A percentile compares a stretch with the other conserved stretches of the same genome.
phyloP scores from a whole-genome alignment of 176 grass and related monocot species.

The Oryza rufipogon region DNA sequence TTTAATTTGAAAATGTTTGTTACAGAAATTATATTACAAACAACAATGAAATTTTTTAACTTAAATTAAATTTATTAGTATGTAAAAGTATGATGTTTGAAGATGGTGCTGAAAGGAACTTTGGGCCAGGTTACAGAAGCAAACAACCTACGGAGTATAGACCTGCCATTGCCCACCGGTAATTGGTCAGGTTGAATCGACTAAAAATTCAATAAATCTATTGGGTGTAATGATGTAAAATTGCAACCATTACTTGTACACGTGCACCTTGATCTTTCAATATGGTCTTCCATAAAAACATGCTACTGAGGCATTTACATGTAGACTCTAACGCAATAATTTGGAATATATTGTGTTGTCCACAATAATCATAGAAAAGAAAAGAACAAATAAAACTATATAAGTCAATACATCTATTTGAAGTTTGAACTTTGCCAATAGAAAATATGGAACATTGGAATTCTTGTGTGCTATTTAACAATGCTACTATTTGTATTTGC shows the following conservation, averaged over 20 bases:
- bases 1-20: not conserved
- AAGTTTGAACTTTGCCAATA: not conserved
- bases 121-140: not conserved
- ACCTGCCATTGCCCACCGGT: not conserved
- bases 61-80: not conserved
- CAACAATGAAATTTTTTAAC: not conserved
- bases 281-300: not conserved
- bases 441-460: not conserved
- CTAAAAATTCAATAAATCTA: not conserved
- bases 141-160: not conserved
- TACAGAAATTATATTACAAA: not conserved
- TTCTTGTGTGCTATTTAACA: slow-evolving; percentile 8
- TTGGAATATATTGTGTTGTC: not conserved
- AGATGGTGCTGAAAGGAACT: not conserved
- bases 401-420: not conserved
- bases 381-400: not conserved
- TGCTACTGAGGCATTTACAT: not conserved
- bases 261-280: not conserved
- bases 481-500: slow-evolving; percentile 5
- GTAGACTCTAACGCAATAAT: not conserved
- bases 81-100: not conserved
- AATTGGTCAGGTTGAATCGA: not conserved
- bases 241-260: not conserved
- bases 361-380: not conserved
- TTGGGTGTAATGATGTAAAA: slow-evolving; percentile 4